Evolutionary conservation across 257 asterid species (phyloP), one percentile per base, ranked within the genome.

Genomic region (Plantago elongata): DNA sequence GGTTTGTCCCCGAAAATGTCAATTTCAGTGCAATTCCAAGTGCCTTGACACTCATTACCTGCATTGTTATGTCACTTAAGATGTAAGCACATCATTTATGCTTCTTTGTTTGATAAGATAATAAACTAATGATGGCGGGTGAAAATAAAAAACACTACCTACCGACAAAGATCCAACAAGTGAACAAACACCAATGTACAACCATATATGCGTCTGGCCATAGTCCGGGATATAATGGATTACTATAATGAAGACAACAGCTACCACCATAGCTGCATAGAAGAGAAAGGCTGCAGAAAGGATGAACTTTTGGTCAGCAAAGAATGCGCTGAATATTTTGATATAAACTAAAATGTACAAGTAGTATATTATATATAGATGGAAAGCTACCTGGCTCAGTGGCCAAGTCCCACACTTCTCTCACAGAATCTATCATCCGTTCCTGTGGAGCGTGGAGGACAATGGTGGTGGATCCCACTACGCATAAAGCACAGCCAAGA

Each of bases 401-500:
- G 42, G 96, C 97, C 66, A 92, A 95, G 70, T 81, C 85, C 99
- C 99, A 92, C n/a, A 92, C 96, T 83, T 92, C 97, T 66, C 48
- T 66, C 44, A 92, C 97, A 58, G 99, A 92, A 64, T 86, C 95
- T 48, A 92, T 92, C 70, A 75, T 83, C 37, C 97, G 99, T 79
- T 92, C 99, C 75, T 78, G 97, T 34, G 99, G 99, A 67, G 97
- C 97, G 69, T 89, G 97, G 48, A 92, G 80, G 66, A 92, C 99
- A 71, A 92, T 89, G 46, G 97, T 89, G 50, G 83, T 89, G 74
- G 99, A 92, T 48, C 99, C 99, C 76, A 89, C 95, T 66, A 92
- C 97, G 77, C 99, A 92, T 64, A 92, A 69, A 63, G 88, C 97
- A 70, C 99, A 92, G 65, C 99, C 99, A 74, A 92, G 87, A 83